Conservation (phyloP, 2,329 filamentous ascomycete species). For the Coniochaeta ligniaria region DNA sequence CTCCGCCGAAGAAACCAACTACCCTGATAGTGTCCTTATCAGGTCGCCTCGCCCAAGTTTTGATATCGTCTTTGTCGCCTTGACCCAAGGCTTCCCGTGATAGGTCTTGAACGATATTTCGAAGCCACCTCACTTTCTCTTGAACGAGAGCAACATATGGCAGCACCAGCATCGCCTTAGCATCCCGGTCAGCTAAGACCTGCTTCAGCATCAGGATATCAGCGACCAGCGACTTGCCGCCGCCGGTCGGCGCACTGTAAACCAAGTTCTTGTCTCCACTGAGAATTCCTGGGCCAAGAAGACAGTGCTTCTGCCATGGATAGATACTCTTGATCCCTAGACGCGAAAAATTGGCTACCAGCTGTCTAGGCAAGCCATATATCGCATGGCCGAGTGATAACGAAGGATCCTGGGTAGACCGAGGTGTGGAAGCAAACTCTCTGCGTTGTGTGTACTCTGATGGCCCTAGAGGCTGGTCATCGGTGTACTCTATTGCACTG, state of each 20-base stretch:
- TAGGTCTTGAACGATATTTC: constrained; percentile 57
- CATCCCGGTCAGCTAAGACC: constrained; percentile 53
- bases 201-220: constrained; percentile 67
- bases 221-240: constrained; percentile 70
- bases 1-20: constrained; percentile 69
- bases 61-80: constrained; percentile 24
- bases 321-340: constrained; percentile 70
- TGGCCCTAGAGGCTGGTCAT: constrained; percentile 4
- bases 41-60: constrained; percentile 45
- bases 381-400: constrained; percentile 54
- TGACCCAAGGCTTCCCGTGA: constrained; percentile 26
- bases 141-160: constrained; percentile 76
- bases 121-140: constrained; percentile 70
- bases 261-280: constrained; percentile 61
- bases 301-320: constrained; percentile 71
- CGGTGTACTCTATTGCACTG: constrained; percentile 12
- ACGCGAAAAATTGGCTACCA: constrained; percentile 57
- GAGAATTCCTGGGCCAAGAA: constrained; percentile 60
- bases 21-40: constrained; percentile 56
- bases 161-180: constrained; percentile 65
- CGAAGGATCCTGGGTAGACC: constrained; percentile 40
- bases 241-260: constrained; percentile 74
- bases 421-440: constrained; percentile 45
- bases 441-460: constrained; percentile 53
- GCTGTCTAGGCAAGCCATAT: constrained; percentile 53